Evolutionary conservation across 371 early-diverging fungal genomes (phyloP), one percentile per base, ranked within the genome.

Genomic region (Saksenaea oblongispora): DNA sequence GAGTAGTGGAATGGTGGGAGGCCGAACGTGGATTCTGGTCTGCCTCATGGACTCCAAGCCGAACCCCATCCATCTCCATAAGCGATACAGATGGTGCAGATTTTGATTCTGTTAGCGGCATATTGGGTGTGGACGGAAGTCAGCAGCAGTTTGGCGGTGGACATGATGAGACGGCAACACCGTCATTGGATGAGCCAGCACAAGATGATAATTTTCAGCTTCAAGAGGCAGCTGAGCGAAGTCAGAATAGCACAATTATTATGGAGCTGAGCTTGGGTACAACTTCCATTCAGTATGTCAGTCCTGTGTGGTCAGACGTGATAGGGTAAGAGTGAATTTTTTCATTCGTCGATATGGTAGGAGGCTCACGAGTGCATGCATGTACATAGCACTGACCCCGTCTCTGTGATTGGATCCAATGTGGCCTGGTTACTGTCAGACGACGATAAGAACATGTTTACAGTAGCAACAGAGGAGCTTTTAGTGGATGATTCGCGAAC

Each of bases 401-500:
- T 78, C 17, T 70, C 77, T 1, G 74, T 85, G 27, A 68, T 83
- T 60, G 83, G 82, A 5, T 63, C 66, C 2, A 73, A 77, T 13
- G 82, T 88, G 13, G 75, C 82, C 0, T 70, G 76, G 24, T 71
- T 81, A 27, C 61, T 89, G 55, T 59, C 72, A 3, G 61, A 67
- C 2, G 80, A 85, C 22, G 87, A 88, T 41, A 71, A 80, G n/a
- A 69, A 83, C 42, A 83, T 91, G 0, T 91, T 92, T 63, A 72
- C 71, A 18, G 76, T 85, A n/a, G 95, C 94, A 1, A 87, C 87
- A 2, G 69, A 76, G 58, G 85, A 87, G 44, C 80, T 92, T 24
- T 68, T 89, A 5, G 74, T 82, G 0, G 93, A 93, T 63, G 87
- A 90, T 36, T 84, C 86, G 3, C 82, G 80, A 18, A 91, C 95